phyloP scores from a whole-genome alignment of 441 rosid species.

The Croton setiger region DNA sequence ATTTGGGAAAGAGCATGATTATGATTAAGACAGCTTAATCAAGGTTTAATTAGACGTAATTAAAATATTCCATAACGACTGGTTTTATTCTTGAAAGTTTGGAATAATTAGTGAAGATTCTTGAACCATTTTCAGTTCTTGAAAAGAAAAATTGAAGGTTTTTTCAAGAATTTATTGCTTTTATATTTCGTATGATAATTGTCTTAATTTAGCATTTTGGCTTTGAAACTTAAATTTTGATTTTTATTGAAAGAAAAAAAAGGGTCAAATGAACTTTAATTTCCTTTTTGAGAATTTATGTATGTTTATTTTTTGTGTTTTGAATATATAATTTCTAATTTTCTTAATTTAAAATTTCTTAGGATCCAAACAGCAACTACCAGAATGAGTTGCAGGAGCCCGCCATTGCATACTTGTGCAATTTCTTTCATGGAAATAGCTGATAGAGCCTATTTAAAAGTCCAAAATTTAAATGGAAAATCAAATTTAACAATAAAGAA shows the following conservation, averaged over 20 bases:
- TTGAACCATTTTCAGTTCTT: not conserved
- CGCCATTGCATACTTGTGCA: slow-evolving; percentile 62
- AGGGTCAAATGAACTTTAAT: too few species aligned
- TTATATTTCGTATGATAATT: too few species aligned
- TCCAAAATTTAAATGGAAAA: slow-evolving; percentile 33
- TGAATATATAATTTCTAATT: too few species aligned
- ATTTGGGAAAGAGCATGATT: too few species aligned
- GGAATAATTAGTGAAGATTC: not conserved
- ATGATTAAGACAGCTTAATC: too few species aligned
- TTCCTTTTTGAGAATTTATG: too few species aligned
- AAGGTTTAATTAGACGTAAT: too few species aligned
- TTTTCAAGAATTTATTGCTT: too few species aligned
- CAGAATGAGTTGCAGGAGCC: slow-evolving; percentile 35
- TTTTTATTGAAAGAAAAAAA: too few species aligned
- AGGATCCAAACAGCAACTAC: slow-evolving; percentile 27
- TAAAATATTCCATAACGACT: not conserved
- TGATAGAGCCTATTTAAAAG: slow-evolving; percentile 33
- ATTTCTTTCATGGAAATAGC: slow-evolving; percentile 33
- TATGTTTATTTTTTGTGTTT: too few species aligned
- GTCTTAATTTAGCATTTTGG: not conserved
- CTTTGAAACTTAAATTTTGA: too few species aligned
- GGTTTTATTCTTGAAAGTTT: too few species aligned
- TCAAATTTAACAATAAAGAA: slow-evolving; percentile 24
- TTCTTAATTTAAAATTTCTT: slow-evolving; percentile 2
- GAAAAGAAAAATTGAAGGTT: not conserved